Base-by-base conservation (phyloP, 2,329 filamentous ascomycete species). In the Ceratocystis huliohia region DNA sequence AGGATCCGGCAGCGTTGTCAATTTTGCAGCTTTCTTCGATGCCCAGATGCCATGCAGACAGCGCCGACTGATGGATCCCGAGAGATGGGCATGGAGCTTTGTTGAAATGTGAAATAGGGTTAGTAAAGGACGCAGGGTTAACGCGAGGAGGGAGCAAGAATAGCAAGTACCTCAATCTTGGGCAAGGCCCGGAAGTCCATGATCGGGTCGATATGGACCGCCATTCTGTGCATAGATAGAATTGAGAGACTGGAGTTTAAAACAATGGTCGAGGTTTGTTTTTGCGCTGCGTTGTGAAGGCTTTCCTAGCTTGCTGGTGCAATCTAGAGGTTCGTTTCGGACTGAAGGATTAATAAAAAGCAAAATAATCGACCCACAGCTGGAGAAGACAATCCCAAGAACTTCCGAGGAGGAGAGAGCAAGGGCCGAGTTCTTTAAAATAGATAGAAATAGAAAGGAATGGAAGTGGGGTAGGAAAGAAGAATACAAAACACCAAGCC, bases 61-160 rank as follows among this genome's bases (percentile, higher is more conserved):
- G 71, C 84, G 77, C 41, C 87, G 83, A 72, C 83, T 87, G 73
- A 94, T 89, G 74, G 87, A 91, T 65, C 89, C 89, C 50, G 85
- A 89, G 57, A 94, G 80, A 75, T 94, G 89, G 69, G 89, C 89
- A 72, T 94, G 89, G 65, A 93, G 82, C 86, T 91, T 10, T n/a
- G 17, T 17, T n/a, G 0, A 6, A 30, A n/a, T 17, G 7, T 10
- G 22, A 37, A 20, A 28, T 45, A 30, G 37, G 65, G 30, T 44
- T 56, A 53, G 46, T n/a, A n/a, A 15, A 33, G 22, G 3, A 15
- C 22, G 3, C 17, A 53, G 33, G 20, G 45, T 50, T 53, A 53
- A 20, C 0, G 0, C 37, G 10, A 17, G 37, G n/a, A 22, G 22
- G 37, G 17, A 22, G n/a, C 33, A 28, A 37, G 37, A 63, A 25